phyloP scores from a whole-genome alignment of 768 basidiomycete genomes.

The Termitomyces sp. region DNA sequence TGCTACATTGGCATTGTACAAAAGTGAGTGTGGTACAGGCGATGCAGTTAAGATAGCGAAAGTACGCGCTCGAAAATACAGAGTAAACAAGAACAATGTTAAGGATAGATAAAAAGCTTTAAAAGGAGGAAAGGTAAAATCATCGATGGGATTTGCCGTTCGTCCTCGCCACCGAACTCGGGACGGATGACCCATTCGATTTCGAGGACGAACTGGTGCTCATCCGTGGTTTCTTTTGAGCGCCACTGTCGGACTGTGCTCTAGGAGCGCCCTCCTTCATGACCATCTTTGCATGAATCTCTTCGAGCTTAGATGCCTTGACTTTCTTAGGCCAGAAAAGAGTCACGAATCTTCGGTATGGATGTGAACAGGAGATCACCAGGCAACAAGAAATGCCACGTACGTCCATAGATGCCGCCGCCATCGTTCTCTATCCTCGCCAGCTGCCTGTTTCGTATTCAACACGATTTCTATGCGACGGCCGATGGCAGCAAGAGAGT shows the following conservation, averaged over 20 bases:
- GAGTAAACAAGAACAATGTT: constrained; percentile 14
- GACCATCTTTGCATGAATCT: constrained; percentile 95
- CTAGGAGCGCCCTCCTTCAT: constrained; percentile 77
- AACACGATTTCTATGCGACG: constrained; percentile 86
- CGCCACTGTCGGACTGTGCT: constrained; percentile 44
- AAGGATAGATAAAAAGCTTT: constrained; percentile 6
- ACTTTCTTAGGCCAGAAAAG: constrained; percentile 98
- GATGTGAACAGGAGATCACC: constrained; percentile 1
- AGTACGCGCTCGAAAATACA: constrained; percentile 17
- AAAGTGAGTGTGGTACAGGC: constrained; percentile 2
- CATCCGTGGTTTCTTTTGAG: constrained; percentile 58
- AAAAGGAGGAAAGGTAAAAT: constrained; percentile 15
- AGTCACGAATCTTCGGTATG: constrained; percentile 72
- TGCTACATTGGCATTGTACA: background rate
- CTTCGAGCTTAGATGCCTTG: constrained; percentile 87
- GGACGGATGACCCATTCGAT: constrained; percentile 47
- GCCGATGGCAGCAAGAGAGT: constrained; percentile 92
- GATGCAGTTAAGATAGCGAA: constrained; percentile 4
- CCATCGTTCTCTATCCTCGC: constrained; percentile 86
- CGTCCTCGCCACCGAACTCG: constrained; percentile 45
- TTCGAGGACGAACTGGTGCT: constrained; percentile 41
- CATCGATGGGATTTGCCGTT: constrained; percentile 64
- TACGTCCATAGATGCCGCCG: constrained; percentile 95
- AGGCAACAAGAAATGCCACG: constrained; percentile 32
- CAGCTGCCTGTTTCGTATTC: constrained; percentile 67